Evolutionary conservation across 768 basidiomycete species (phyloP).

Genomic region (Boletus coccyginus): DNA sequence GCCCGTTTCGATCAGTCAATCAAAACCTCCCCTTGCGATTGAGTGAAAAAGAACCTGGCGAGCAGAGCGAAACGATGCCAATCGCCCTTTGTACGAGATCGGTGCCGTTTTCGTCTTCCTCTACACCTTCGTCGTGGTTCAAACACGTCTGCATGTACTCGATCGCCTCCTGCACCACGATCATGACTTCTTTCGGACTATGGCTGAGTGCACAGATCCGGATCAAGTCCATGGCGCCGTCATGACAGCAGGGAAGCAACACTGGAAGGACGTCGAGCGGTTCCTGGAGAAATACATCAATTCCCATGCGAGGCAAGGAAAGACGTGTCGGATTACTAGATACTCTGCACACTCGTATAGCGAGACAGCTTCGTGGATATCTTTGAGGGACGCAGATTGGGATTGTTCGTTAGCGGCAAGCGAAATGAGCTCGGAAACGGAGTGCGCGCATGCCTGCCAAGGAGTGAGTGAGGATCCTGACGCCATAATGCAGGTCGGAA

Average conservation of each 20-base stretch:
- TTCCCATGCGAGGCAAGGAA: background rate
- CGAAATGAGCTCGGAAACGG: constrained; percentile 20
- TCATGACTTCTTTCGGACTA: constrained; percentile 42
- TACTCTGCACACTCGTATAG: constrained; percentile 15
- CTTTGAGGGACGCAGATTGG: constrained; percentile 10
- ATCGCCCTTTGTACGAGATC: constrained; percentile 12
- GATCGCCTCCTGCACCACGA: constrained; percentile 39
- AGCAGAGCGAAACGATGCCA: constrained; percentile 18
- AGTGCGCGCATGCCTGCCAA: constrained; percentile 16
- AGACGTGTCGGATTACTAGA: constrained; percentile 11
- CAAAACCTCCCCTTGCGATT: background rate
- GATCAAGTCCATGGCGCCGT: constrained; percentile 34
- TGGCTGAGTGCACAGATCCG: constrained; percentile 26
- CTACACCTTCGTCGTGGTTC: constrained; percentile 16
- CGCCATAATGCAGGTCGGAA: background rate
- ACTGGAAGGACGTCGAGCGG: constrained; percentile 37
- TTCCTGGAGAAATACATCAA: constrained; percentile 30
- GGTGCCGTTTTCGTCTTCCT: constrained; percentile 8
- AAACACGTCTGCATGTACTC: constrained; percentile 29
- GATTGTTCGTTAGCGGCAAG: constrained; percentile 9
- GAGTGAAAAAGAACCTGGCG: constrained; percentile 16
- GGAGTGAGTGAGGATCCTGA: background rate
- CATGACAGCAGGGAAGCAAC: constrained; percentile 31
- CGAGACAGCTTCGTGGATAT: constrained; percentile 14
- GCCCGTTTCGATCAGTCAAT: background rate